Percentiles rank a stretch among this genome's conserved stretches.
phyloP scores from a whole-genome alignment of 2,329 filamentous ascomycete genomes.

The Colletotrichum siamense region DNA sequence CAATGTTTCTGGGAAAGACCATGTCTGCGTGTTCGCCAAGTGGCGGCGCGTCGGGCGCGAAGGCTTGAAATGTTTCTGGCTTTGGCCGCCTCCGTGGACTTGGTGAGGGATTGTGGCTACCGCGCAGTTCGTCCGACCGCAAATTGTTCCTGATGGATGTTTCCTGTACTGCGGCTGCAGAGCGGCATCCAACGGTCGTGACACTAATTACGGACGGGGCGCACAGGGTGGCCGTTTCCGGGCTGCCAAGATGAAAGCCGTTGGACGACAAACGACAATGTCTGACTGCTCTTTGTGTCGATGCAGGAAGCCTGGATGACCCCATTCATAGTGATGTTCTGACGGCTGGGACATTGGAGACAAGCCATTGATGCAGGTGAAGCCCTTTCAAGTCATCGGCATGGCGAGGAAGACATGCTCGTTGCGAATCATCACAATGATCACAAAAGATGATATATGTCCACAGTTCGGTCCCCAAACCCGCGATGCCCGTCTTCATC shows the following conservation, averaged over 20 bases:
- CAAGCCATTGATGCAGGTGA: neutral
- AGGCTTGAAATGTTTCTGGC: neutral
- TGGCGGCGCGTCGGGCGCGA: neutral
- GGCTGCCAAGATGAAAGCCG: slow-evolving; percentile 4
- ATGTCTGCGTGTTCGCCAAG: neutral
- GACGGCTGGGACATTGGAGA: neutral
- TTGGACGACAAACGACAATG: neutral
- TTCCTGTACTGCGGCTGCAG: neutral
- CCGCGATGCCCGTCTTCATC: neutral
- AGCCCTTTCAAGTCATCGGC: neutral
- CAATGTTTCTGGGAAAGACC: neutral
- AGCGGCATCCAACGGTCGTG: neutral
- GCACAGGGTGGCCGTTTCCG: neutral
- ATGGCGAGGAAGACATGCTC: neutral
- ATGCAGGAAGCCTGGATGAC: neutral
- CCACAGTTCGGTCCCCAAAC: neutral
- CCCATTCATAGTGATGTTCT: neutral
- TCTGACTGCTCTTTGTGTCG: neutral
- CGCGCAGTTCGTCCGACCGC: neutral
- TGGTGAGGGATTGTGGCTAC: neutral
- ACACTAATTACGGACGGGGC: neutral
- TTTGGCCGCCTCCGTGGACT: neutral
- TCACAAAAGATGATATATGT: neutral
- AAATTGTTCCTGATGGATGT: neutral
- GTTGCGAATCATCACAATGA: neutral